Evolutionary conservation across 805 yeast species (phyloP).

Genomic region (Teunomyces gatunensis): DNA sequence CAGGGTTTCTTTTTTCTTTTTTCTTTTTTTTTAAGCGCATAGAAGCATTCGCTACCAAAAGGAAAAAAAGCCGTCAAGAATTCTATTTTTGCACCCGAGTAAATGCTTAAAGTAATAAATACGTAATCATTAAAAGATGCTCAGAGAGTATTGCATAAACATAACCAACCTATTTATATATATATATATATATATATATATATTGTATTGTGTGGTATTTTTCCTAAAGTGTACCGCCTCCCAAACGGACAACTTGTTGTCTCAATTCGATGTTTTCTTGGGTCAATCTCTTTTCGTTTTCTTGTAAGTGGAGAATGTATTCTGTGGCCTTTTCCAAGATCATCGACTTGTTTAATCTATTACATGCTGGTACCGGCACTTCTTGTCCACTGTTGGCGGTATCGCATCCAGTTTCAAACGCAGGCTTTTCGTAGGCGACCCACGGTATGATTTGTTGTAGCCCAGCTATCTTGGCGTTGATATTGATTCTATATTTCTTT

Average conservation of each 20-base stretch:
- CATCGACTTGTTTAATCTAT: constrained; percentile 61
- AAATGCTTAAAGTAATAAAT: not conserved
- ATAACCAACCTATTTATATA: not conserved
- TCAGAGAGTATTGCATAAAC: not conserved
- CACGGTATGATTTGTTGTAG: constrained; percentile 67
- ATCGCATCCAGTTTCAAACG: constrained; percentile 46
- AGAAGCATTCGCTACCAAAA: no score
- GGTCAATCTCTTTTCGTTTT: constrained; percentile 15
- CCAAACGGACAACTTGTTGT: constrained; percentile 1
- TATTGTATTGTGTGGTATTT: not conserved
- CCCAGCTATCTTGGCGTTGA: constrained; percentile 68
- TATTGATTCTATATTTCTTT: constrained; percentile 67
- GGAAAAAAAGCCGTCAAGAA: not conserved
- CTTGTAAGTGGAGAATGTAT: constrained; percentile 54
- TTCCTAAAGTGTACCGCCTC: not conserved
- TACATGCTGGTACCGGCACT: constrained; percentile 5
- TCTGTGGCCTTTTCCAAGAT: constrained; percentile 67
- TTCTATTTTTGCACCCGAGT: not conserved
- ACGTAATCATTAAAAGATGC: not conserved
- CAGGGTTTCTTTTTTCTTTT: not conserved
- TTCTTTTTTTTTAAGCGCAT: no score
- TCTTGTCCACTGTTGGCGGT: constrained; percentile 8
- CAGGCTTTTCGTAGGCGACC: constrained; percentile 60
- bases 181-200: no score
- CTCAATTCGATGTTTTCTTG: constrained; percentile 1